Percentiles rank a stretch among this genome's conserved stretches.
phyloP scores from a whole-genome alignment of 1,284 basidiomycete species.

The Heterobasidion irregulare region DNA sequence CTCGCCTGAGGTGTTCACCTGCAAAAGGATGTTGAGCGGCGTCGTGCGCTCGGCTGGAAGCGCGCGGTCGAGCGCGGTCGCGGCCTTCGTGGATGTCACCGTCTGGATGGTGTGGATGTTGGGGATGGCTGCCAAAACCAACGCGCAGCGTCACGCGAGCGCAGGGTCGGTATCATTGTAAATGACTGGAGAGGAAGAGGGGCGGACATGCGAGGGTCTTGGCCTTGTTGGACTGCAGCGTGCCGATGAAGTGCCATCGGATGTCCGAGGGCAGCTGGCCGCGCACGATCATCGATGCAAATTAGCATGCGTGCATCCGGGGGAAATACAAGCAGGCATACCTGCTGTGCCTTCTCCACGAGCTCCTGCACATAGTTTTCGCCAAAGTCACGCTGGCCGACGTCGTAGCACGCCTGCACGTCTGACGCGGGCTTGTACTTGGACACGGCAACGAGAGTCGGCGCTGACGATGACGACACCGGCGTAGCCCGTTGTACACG shows the following conservation, averaged over 20 bases:
- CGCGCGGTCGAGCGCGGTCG: conserved; percentile 76
- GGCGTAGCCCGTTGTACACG: conserved; percentile 34
- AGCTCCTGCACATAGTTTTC: conserved; percentile 98
- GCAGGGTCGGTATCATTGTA: not conserved
- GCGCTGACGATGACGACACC: conserved; percentile 13
- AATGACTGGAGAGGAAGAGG: conserved; percentile 3
- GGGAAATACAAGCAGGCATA: conserved; percentile 28
- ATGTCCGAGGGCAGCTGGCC: conserved; percentile 73
- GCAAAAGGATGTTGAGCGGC: conserved; percentile 74
- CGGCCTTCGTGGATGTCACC: conserved; percentile 80
- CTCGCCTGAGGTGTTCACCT: conserved; percentile 94
- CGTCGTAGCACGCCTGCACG: conserved; percentile 74
- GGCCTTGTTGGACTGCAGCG: conserved; percentile 92
- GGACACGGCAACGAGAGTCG: conserved; percentile 80
- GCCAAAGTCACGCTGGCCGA: conserved; percentile 86
- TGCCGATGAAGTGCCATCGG: conserved; percentile 96
- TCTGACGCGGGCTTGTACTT: conserved; percentile 91
- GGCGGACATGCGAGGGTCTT: conserved; percentile 79
- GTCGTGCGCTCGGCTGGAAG: conserved; percentile 41
- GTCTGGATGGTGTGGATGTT: conserved; percentile 91
- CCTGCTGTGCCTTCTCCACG: conserved; percentile 78
- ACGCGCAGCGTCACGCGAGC: too few relatives aligned
- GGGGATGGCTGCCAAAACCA: conserved; percentile 56
- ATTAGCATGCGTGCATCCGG: not conserved
- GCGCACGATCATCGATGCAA: not conserved